These are phyloP conservation scores for Inonotus hispidus DNA, from an alignment of 1,284 basidiomycete species.

Conservation along the genomic window DNA sequence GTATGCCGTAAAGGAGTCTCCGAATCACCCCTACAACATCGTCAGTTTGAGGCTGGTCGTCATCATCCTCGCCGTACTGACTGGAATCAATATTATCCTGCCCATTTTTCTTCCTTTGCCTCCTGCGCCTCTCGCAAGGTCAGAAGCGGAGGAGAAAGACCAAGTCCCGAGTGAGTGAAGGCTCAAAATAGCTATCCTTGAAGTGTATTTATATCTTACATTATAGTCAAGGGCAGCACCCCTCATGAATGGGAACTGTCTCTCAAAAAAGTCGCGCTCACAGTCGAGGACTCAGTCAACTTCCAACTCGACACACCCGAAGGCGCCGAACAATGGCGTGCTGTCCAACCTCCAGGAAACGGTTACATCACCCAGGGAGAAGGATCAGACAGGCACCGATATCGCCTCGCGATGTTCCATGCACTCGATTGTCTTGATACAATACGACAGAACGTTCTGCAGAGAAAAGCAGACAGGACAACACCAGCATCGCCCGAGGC, in stretches of 20 bases:
- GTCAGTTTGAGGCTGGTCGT: conserved; percentile 1
- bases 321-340: conserved; percentile 17
- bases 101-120: conserved; percentile 10
- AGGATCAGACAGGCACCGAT: conserved; percentile 4
- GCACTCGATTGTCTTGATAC: conserved; percentile 15
- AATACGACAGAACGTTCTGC: conserved; percentile 8
- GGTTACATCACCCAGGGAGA: conserved; percentile 15
- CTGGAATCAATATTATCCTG: conserved; percentile 13
- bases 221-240: background rate
- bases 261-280: conserved; percentile 13
- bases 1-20: background rate
- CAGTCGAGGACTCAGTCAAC: conserved; percentile 19
- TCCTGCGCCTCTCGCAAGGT: background rate
- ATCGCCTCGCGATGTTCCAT: conserved; percentile 17
- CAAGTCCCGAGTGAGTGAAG: background rate
- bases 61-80: conserved; percentile 2
- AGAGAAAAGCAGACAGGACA: conserved; percentile 11
- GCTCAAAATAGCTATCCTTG: background rate
- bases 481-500: conserved; percentile 10
- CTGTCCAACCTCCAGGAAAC: conserved; percentile 8
- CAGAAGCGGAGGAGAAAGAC: background rate
- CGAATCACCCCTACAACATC: background rate
- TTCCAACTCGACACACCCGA: conserved; percentile 15
- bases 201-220: background rate
- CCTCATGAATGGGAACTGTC: conserved; percentile 6